Conservation (phyloP, 2,329 filamentous ascomycete genomes). For the Aspergillus quadrilineatus region DNA sequence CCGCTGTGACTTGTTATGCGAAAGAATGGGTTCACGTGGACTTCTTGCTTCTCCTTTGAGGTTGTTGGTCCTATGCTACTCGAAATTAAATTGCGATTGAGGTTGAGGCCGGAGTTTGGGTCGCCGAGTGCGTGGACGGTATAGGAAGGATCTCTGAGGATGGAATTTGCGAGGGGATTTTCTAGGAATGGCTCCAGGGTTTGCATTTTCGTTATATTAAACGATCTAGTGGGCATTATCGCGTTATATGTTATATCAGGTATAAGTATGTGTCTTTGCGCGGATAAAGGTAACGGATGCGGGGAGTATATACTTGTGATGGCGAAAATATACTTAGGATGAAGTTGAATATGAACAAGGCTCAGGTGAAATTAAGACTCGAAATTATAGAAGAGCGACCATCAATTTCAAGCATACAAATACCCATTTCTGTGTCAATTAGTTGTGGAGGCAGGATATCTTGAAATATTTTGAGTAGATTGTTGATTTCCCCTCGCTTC, state of each 20-base stretch:
- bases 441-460: too few species aligned
- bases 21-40: slow-evolving; percentile 2
- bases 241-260: too few species aligned
- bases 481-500: background rate
- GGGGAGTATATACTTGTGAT: too few species aligned
- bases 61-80: background rate
- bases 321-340: too few species aligned
- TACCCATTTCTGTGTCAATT: too few species aligned
- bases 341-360: too few species aligned
- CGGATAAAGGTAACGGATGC: too few species aligned
- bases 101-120: background rate
- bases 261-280: too few species aligned
- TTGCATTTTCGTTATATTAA: background rate
- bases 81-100: background rate
- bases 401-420: too few species aligned
- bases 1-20: background rate
- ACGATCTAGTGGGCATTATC: background rate
- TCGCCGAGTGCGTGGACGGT: background rate
- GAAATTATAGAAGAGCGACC: too few species aligned
- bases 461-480: too few species aligned
- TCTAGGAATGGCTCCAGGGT: background rate
- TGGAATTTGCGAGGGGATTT: background rate
- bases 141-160: background rate
- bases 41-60: background rate
- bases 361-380: too few species aligned